Evolutionary conservation across 2,329 filamentous ascomycete genomes (phyloP).

Genomic region (Colletotrichum godetiae): DNA sequence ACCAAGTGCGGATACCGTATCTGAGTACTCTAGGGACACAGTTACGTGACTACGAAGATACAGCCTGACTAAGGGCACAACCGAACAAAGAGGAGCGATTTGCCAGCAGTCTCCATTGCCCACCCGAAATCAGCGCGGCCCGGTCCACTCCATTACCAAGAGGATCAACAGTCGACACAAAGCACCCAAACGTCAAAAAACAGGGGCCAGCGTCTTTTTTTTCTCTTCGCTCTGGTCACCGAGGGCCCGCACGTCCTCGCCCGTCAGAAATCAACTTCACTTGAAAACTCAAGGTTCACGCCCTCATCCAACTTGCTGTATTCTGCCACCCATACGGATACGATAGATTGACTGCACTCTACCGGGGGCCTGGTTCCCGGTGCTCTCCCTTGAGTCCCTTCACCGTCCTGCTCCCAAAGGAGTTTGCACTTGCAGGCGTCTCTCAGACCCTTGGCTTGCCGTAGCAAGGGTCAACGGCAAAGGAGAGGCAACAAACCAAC

Average conservation of each 20-base stretch:
- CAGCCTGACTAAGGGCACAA: slow-evolving; percentile 5
- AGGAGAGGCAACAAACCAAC: background rate
- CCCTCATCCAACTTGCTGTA: background rate
- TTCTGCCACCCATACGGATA: background rate
- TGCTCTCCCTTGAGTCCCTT: slow-evolving; percentile 1
- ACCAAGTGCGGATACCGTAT: background rate
- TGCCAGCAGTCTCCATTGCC: slow-evolving; percentile 9
- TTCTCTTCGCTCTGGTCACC: background rate
- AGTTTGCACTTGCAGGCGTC: background rate
- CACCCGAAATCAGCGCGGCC: slow-evolving; percentile 21
- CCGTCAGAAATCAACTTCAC: background rate
- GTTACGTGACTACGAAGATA: background rate
- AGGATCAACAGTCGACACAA: slow-evolving; percentile 11
- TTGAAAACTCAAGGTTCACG: background rate
- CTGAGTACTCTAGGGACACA: background rate
- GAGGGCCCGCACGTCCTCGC: slow-evolving; percentile 1
- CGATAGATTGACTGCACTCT: background rate
- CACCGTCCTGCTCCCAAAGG: slow-evolving; percentile 11
- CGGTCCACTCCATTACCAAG: slow-evolving; percentile 9
- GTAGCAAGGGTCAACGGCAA: background rate
- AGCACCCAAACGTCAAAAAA: background rate
- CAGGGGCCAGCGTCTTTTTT: background rate
- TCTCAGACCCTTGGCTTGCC: background rate
- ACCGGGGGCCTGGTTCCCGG: slow-evolving; percentile 29
- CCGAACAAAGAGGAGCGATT: background rate